Evolutionary conservation across 2,329 filamentous ascomycete genomes (phyloP), one percentile per base, ranked within the genome.

Genomic region (Calonectria crousiana): DNA sequence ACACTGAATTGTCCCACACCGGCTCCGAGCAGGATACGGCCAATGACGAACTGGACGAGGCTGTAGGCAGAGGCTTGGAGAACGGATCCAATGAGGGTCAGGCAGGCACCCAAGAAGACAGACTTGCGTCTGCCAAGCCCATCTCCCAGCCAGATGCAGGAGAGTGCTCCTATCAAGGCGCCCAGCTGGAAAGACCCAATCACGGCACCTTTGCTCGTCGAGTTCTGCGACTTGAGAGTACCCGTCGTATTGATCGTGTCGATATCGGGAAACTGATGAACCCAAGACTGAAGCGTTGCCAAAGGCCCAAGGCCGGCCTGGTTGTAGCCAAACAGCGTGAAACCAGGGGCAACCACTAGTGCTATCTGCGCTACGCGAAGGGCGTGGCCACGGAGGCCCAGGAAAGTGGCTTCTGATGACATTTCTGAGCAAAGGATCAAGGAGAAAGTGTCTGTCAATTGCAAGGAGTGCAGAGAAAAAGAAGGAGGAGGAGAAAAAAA

Each of bases 271-370:
- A 92, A 92, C 74, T 90, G 85, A 23, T 85, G 86, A 69, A 91
- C 90, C 73, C 91, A 90, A 80, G 90, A 86, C 28, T 85, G 84
- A 6, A 95, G 88, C 0, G 92, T 93, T 71, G 95, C 87, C 67
- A 95, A 89, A 71, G 91, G 91, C 47, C 92, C 93, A 85, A 93
- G 94, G 4, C 94, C 92, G 79, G 93, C 91, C 83, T 93, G 92
- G 84, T 94, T 93, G 79, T 90, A 89, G 34, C 88, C 88, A 71
- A 89, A 88, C 30, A 88, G 84, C 73, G 88, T 85, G 72, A 85
- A 87, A 16, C 86, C 80, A 6, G 87, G 87, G 9, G 82, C 84
- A 23, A 88, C 86, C 49, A 88, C 84, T 60, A 87, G 81, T 18
- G 83, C 83, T 68, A 86, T 82, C 76, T 88, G 86, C 32, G 85